A percentile compares a stretch with the other conserved stretches of the same genome.
Conservation (phyloP, 768 basidiomycete species). For the Suillus subluteus region DNA sequence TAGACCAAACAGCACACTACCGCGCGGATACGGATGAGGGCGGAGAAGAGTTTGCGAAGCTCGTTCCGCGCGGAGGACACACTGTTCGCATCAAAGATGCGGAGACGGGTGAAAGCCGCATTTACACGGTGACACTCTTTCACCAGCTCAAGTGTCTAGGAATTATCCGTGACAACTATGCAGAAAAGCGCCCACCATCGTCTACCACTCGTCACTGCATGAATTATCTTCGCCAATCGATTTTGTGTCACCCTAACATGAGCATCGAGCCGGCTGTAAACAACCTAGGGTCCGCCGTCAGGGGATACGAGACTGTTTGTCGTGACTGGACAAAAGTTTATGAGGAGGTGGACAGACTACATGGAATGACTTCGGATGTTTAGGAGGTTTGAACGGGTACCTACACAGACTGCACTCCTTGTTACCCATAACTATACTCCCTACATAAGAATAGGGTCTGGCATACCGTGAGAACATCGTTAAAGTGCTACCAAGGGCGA, state of each 20-base stretch:
- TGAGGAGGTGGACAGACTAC: conserved; percentile 24
- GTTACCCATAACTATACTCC: background rate
- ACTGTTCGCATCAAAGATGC: conserved; percentile 29
- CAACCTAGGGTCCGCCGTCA: conserved; percentile 12
- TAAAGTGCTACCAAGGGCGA: too few species aligned
- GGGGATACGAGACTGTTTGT: conserved; percentile 28
- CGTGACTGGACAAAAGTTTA: conserved; percentile 33
- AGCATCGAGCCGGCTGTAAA: conserved; percentile 28
- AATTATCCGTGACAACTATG: conserved; percentile 34
- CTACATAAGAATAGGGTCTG: too few species aligned
- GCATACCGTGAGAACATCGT: too few species aligned
- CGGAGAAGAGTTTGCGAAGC: conserved; percentile 30
- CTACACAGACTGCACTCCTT: background rate
- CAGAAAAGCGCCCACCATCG: conserved; percentile 10
- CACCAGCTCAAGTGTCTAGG: conserved; percentile 45
- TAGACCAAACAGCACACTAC: conserved; percentile 31
- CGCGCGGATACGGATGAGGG: conserved; percentile 16
- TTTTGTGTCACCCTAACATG: conserved; percentile 34
- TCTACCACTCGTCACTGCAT: conserved; percentile 33
- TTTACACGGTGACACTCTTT: conserved; percentile 42
- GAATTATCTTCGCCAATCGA: conserved; percentile 39
- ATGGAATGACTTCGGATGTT: background rate
- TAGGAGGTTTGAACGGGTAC: background rate
- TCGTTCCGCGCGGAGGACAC: conserved; percentile 37
- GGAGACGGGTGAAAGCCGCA: conserved; percentile 3